Base-by-base conservation (phyloP, 2,329 filamentous ascomycete species). In the Paramyrothecium sp. region DNA sequence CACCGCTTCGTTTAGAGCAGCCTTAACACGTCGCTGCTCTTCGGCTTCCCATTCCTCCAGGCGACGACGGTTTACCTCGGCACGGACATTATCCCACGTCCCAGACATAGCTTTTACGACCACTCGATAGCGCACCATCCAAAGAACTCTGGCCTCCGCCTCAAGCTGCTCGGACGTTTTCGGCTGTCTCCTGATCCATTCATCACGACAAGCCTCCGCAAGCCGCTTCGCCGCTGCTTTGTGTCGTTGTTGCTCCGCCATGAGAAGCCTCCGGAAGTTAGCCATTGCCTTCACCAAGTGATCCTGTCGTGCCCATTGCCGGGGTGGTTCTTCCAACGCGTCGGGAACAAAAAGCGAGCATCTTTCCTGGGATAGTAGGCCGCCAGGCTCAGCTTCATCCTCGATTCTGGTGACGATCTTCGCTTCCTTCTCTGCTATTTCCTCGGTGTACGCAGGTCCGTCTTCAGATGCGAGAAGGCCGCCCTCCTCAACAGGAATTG, bases 231-330 rank as follows among this genome's bases (percentile, higher is more conserved):
- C 94, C 3, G 83, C 80, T n/a, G 84, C 80, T 38, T 86, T 86
- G 72, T 98, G 94, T 13, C 88, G 82, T 61, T 85, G 85, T 64
- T 92, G 90, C 71, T 99, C 95, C 57, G 86, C 84, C 3, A 88
- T 75, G 76, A 98, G 85, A 38, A 98, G 80, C 65, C 87, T 90
- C 51, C 91, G 87, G 65, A 98, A 94, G 64, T 93, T 89, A 13
- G 89, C 69, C 58, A 90, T 88, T 60, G 96, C 93, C 51, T 88
- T 88, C 50, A 90, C 80, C 54, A 98, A 81, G 69, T 98, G 91
- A 67, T 98, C 93, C 68, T 86, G 84, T 64, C 96, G 92, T n/a
- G 89, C 87, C 79, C 91, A 98, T 67, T 95, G 91, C 54, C 84
- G 82, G 0, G 86, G 84, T 0, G 90, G 90, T 65, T 96, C 90